Evolutionary conservation across 305 asterid species (phyloP).

Genomic region (Rubia balearica): DNA sequence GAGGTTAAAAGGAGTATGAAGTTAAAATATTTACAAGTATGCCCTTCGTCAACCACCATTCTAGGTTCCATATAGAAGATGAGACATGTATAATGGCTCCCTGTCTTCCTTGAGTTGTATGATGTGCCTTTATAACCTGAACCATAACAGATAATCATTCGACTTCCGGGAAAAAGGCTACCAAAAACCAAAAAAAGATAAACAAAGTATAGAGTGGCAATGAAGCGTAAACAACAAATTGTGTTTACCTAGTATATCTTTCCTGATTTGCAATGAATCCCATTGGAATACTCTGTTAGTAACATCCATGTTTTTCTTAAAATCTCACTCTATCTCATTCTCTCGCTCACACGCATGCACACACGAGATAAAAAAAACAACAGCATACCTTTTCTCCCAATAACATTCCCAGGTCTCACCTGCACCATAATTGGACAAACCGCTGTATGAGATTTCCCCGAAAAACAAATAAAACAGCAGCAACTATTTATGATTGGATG

Average conservation of each 20-base stretch:
- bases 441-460: not conserved
- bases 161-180: not conserved
- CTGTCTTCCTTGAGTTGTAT: slow-evolving; percentile 84
- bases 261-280: slow-evolving; percentile 42
- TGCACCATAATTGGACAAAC: slow-evolving; percentile 28
- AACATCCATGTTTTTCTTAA: not conserved
- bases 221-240: not conserved
- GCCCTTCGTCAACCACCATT: too few relatives aligned
- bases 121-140: slow-evolving; percentile 85
- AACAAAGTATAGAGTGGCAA: not conserved
- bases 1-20: too few relatives aligned
- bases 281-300: slow-evolving; percentile 26
- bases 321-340: too few relatives aligned
- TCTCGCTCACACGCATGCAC: slow-evolving; percentile 3
- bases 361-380: not conserved
- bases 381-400: slow-evolving; percentile 64
- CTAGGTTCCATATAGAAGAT: too few relatives aligned
- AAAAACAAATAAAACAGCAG: not conserved
- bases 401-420: slow-evolving; percentile 80
- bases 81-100: slow-evolving; percentile 87
- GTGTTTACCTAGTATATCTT: slow-evolving; percentile 69
- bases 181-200: not conserved
- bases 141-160: slow-evolving; percentile 15
- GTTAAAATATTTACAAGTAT: too few relatives aligned
- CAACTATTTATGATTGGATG: not conserved